These are phyloP conservation scores for Rubroshorea leprosula DNA, from an alignment of 345 rosid genomes.

Conservation along the genomic window DNA sequence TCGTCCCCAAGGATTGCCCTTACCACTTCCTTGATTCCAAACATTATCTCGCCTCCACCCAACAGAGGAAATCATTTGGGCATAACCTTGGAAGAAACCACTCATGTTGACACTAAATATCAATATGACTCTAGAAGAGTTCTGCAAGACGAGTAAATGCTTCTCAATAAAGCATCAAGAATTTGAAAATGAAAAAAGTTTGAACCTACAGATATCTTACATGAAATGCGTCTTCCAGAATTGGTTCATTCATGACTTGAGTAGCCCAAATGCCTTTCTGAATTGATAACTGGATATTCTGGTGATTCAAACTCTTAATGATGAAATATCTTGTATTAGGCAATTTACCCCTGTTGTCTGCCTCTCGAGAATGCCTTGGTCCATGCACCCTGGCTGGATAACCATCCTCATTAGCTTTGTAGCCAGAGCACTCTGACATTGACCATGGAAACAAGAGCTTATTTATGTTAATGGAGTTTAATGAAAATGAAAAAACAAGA, in stretches of 20 bases:
- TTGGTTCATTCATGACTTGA: slow-evolving; percentile 98
- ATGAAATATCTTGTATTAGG: slow-evolving; percentile 76
- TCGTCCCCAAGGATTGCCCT: slow-evolving; percentile 85
- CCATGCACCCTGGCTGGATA: slow-evolving; percentile 40
- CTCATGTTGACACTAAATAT: slow-evolving; percentile 98
- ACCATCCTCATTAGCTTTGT: slow-evolving; percentile 44
- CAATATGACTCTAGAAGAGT: slow-evolving; percentile 70
- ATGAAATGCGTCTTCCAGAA: slow-evolving; percentile 86
- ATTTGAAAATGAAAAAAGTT: slow-evolving; percentile 19
- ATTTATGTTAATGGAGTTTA: neutral
- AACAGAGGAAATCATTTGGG: slow-evolving; percentile 87
- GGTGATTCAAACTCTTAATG: slow-evolving; percentile 88
- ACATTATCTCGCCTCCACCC: slow-evolving; percentile 91
- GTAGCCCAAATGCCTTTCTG: slow-evolving; percentile 96
- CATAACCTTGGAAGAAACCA: slow-evolving; percentile 98
- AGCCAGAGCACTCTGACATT: slow-evolving; percentile 64
- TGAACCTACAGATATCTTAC: slow-evolving; percentile 40
- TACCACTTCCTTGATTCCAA: slow-evolving; percentile 89
- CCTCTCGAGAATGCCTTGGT: slow-evolving; percentile 29
- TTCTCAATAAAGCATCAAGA: slow-evolving; percentile 21
- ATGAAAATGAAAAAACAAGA: neutral
- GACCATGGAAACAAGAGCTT: neutral
- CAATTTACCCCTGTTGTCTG: slow-evolving; percentile 35
- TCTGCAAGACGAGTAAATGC: slow-evolving; percentile 56
- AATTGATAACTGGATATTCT: slow-evolving; percentile 69